Base-by-base conservation (phyloP, 306 rosid genomes). In the Rubus parviflorus region DNA sequence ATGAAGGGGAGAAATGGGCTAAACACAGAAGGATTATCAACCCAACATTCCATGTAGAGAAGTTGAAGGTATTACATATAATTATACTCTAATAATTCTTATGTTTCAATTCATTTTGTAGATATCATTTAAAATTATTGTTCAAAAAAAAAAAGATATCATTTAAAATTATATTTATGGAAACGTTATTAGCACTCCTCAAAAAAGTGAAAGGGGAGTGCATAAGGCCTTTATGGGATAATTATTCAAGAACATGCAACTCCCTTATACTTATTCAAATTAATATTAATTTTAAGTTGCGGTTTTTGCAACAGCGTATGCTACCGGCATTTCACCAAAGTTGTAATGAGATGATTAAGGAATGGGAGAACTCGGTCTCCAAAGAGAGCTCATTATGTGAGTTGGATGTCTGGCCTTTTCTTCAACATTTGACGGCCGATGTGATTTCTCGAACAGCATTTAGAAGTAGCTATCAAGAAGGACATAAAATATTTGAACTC, bases 1-100 rank as follows among this genome's bases (percentile, higher is more conserved):
- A 80, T 43, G 86, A 88, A 7, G 89, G 86, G 43, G 84, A 86
- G 35, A 89, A 91, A 64, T 91, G 94, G 94, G 79, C 83, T 53
- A 91, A 68, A 67, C 88, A 85, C 62, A 78, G 89, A 68, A 86
- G 74, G 61, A 85, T 91, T 57, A 82, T 90, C 74, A 88, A 83
- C 48, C 89, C 87, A 12, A 87, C 90, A 40, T 90, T 90, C 78
- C 82, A 81, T 43, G 3, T 68, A 0, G 90, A 88, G 69, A 88
- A 88, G 41, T 14, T 88, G 37, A 89, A 89, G 97, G 97, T 88
- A 51, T 16, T 5, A 58, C 46, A 42, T 42, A 42, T 42, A 3
- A 42, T 30, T 30, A 30, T 30, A 30, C 35, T 30, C 35, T 30
- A 30, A 30, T 30, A 30, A 30, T 30, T 2, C 58, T 0, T 53